Conservation (phyloP, 371 early-diverging fungal genomes). For the Rhizopus sp. region DNA sequence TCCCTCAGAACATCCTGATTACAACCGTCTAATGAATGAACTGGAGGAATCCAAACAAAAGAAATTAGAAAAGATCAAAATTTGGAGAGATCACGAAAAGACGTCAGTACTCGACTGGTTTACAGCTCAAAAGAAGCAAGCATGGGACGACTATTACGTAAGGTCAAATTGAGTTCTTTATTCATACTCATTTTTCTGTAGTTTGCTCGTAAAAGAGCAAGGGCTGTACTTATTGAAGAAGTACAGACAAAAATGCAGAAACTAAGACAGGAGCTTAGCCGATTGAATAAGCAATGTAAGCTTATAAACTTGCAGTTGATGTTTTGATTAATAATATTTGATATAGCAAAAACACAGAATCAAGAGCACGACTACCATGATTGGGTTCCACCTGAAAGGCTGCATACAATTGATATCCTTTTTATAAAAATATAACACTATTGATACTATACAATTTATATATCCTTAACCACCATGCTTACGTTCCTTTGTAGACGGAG, state of each 20-base stretch:
- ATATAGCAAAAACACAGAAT: slow-evolving; percentile 9
- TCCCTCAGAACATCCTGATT: slow-evolving; percentile 29
- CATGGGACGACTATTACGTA: slow-evolving; percentile 37
- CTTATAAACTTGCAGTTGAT: neutral
- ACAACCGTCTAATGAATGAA: slow-evolving; percentile 24
- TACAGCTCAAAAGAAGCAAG: slow-evolving; percentile 31
- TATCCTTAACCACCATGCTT: slow-evolving; percentile 22
- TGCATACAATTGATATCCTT: slow-evolving; percentile 38
- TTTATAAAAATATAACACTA: slow-evolving; percentile 5
- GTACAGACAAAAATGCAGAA: slow-evolving; percentile 20
- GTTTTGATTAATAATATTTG: slow-evolving; percentile 4
- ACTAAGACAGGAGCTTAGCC: slow-evolving; percentile 20
- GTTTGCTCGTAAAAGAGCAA: slow-evolving; percentile 22
- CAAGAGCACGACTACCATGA: slow-evolving; percentile 18
- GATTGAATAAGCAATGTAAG: slow-evolving; percentile 26
- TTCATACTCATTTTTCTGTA: slow-evolving; percentile 7
- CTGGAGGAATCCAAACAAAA: slow-evolving; percentile 28
- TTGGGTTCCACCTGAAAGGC: slow-evolving; percentile 35
- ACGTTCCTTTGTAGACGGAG: slow-evolving; percentile 37
- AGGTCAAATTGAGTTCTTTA: slow-evolving; percentile 8
- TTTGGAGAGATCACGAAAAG: slow-evolving; percentile 27
- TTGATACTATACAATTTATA: neutral
- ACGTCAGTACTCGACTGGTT: slow-evolving; percentile 32
- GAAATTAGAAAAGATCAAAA: slow-evolving; percentile 19
- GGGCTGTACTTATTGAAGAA: slow-evolving; percentile 19